These are phyloP conservation scores for Spinacia oleracea DNA, from an alignment of 179 eudicot genomes.

Conservation along the genomic window DNA sequence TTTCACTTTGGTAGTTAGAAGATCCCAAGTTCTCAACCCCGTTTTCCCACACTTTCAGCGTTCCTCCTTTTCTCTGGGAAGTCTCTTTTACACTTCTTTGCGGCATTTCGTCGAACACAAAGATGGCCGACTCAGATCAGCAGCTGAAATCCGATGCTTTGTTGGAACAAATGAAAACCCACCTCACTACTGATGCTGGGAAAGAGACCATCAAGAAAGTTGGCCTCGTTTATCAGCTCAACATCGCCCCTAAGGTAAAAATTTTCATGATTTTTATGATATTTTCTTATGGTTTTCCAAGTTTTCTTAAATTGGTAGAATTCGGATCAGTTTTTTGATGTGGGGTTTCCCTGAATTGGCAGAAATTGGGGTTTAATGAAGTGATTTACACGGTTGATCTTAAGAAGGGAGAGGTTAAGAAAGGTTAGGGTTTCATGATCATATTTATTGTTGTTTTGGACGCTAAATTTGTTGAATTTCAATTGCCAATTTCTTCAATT, in stretches of 20 bases:
- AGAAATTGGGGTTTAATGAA: constrained; percentile 94
- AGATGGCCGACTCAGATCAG: constrained; percentile 32
- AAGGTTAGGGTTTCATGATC: constrained; percentile 49
- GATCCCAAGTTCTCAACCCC: constrained; percentile 11
- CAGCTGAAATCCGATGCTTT: constrained; percentile 67
- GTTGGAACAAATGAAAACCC: constrained; percentile 87
- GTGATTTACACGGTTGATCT: constrained; percentile 78
- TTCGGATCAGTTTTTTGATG: constrained; percentile 8
- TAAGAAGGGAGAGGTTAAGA: constrained; percentile 91
- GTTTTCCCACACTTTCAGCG: not conserved
- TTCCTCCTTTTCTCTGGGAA: not conserved
- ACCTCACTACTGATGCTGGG: constrained; percentile 71
- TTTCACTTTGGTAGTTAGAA: constrained; percentile 3
- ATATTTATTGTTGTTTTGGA: not conserved
- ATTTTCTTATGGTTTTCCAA: not conserved
- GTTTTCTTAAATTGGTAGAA: not conserved
- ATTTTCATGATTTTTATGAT: not conserved
- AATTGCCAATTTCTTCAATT: not conserved
- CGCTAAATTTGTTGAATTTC: not conserved
- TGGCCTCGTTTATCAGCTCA: constrained; percentile 81
- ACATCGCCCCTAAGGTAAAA: constrained; percentile 79
- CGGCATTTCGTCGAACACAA: constrained; percentile 31
- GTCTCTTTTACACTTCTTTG: constrained; percentile 3
- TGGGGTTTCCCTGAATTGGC: constrained; percentile 24
- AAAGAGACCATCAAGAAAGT: constrained; percentile 57